phyloP scores from a whole-genome alignment of 2,329 filamentous ascomycete species.

The Scopulariopsis brevicaulis region DNA sequence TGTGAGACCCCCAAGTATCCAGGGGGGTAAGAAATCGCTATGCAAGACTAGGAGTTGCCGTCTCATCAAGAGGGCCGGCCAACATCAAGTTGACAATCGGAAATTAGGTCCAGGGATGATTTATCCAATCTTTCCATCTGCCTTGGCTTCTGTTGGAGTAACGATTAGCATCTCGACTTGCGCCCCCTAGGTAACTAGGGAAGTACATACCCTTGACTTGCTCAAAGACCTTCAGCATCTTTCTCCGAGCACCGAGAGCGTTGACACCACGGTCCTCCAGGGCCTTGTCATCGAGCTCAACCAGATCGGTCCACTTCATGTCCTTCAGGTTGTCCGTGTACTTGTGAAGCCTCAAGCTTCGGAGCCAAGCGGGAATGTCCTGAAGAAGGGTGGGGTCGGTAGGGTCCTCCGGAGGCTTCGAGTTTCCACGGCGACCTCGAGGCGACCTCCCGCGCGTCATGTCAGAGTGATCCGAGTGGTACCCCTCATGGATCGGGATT shows the following conservation, averaged over 20 bases:
- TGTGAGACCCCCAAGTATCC: background rate
- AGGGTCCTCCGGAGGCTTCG: conserved; percentile 94
- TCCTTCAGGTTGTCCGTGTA: conserved; percentile 98
- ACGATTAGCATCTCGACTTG: conserved; percentile 14
- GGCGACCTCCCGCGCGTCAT: conserved; percentile 85
- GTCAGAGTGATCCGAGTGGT: conserved; percentile 88
- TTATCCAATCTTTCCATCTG: conserved; percentile 56
- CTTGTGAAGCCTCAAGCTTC: conserved; percentile 91
- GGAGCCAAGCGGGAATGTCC: conserved; percentile 92
- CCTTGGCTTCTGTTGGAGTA: conserved; percentile 48
- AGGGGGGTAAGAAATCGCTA: background rate
- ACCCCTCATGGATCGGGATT: conserved; percentile 63
- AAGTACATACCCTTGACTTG: conserved; percentile 63
- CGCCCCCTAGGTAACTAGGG: background rate
- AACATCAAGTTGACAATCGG: background rate
- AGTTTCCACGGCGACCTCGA: conserved; percentile 82
- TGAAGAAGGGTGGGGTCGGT: conserved; percentile 83
- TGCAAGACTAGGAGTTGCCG: background rate
- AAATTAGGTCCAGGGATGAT: background rate
- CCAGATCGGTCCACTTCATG: conserved; percentile 87
- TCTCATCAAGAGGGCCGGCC: background rate
- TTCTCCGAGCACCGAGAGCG: conserved; percentile 84
- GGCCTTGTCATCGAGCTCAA: conserved; percentile 86
- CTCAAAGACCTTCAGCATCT: conserved; percentile 99
- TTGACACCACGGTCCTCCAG: conserved; percentile 90